phyloP scores from a whole-genome alignment of 495 filamentous ascomycete species.

The Hypomontagnella submonticulosa region DNA sequence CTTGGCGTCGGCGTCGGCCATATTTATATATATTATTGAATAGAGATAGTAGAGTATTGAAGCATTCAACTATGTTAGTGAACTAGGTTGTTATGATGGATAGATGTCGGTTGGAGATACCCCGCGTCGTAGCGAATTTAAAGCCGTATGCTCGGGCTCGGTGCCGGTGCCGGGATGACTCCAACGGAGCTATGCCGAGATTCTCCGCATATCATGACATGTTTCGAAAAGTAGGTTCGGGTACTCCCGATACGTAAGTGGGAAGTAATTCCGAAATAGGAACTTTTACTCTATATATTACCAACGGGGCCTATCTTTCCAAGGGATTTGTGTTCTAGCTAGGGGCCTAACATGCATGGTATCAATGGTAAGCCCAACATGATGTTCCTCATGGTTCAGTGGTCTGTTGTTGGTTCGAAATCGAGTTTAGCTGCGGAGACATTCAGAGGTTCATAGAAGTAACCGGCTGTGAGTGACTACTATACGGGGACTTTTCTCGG shows the following conservation, averaged over 20 bases:
- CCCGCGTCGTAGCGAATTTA: neutral
- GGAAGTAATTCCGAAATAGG: neutral
- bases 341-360: too few relatives aligned
- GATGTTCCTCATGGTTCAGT: too few relatives aligned
- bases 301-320: too few relatives aligned
- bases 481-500: neutral
- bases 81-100: neutral
- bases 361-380: too few relatives aligned
- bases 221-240: neutral
- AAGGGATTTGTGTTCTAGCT: too few relatives aligned
- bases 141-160: slow-evolving; percentile 17
- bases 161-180: slow-evolving; percentile 23
- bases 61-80: too few relatives aligned
- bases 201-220: slow-evolving; percentile 18
- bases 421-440: neutral
- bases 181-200: slow-evolving; percentile 29
- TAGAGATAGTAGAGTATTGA: neutral
- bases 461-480: too few relatives aligned
- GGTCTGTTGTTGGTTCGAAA: too few relatives aligned
- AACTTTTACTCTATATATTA: neutral
- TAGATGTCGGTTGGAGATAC: neutral
- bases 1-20: slow-evolving; percentile 40
- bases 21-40: slow-evolving; percentile 8
- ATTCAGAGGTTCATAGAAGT: neutral
- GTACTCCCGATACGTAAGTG: neutral